Evolutionary conservation across 768 basidiomycete species (phyloP).

Genomic region (Hortiboletus campestris): DNA sequence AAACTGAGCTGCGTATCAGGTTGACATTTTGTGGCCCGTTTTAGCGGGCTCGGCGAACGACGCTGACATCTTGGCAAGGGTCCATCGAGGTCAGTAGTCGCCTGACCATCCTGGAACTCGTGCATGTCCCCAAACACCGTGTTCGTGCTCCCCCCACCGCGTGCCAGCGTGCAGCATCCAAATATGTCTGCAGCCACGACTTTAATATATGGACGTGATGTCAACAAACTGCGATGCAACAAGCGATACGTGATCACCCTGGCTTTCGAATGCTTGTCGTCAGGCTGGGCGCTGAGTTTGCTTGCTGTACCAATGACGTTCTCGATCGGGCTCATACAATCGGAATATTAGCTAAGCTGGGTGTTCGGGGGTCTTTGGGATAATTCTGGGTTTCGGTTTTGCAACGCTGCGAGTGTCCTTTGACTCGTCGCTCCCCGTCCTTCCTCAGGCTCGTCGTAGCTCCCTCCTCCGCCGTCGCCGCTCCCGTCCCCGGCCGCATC

Average conservation of each 20-base stretch:
- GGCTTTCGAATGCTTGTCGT: neutral
- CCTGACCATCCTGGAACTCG: neutral
- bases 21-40: neutral
- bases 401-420: slow-evolving; percentile 33
- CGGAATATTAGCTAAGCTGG: slow-evolving; percentile 12
- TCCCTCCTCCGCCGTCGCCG: slow-evolving; percentile 25
- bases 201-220: neutral
- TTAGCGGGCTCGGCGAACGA: slow-evolving; percentile 4
- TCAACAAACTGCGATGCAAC: neutral
- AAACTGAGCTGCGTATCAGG: neutral
- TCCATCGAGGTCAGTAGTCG: neutral
- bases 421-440: slow-evolving; percentile 32
- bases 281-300: neutral
- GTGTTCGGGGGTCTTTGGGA: slow-evolving; percentile 34
- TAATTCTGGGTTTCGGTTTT: slow-evolving; percentile 34
- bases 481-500: slow-evolving; percentile 18
- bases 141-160: no score
- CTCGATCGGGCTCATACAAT: neutral
- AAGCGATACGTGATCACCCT: neutral
- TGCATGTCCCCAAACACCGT: slow-evolving; percentile 8
- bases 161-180: no score
- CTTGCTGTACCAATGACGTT: neutral
- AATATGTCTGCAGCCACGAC: neutral
- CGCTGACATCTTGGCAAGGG: neutral
- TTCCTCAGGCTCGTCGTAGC: slow-evolving; percentile 26